Percentiles rank a stretch among this genome's conserved stretches.
Conservation (phyloP, 208 protist species). For the Herpetomonas muscarum region DNA sequence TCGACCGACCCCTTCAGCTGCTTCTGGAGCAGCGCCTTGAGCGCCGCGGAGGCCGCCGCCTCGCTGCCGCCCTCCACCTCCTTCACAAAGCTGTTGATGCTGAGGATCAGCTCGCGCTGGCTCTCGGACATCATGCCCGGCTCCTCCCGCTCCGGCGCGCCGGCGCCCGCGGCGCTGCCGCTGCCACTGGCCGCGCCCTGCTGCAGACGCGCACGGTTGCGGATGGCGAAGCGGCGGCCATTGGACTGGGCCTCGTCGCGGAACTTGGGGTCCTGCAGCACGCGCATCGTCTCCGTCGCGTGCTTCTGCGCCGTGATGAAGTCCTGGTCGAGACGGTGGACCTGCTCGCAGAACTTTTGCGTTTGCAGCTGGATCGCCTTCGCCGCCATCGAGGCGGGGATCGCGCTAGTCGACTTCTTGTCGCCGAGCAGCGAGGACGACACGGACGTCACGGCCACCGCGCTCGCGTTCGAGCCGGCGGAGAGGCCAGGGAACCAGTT, state of each 20-base stretch:
- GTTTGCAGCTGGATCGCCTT: conserved; percentile 63
- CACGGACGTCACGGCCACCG: conserved; percentile 59
- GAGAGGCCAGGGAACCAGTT: conserved; percentile 28
- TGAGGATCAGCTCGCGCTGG: conserved; percentile 59
- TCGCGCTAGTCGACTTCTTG: conserved; percentile 53
- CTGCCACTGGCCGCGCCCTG: conserved; percentile 14
- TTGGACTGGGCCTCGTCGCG: conserved; percentile 66
- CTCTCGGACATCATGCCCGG: conserved; percentile 41
- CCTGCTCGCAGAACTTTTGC: conserved; percentile 70
- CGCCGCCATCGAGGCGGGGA: conserved; percentile 62
- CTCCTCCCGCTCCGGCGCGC: conserved; percentile 15
- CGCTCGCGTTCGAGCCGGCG: conserved; percentile 9
- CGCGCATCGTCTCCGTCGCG: conserved; percentile 62
- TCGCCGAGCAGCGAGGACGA: conserved; percentile 79
- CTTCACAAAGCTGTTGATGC: conserved; percentile 66
- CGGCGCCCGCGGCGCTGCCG: conserved; percentile 8
- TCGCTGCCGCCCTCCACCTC: conserved; percentile 54
- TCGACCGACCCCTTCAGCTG: conserved; percentile 68
- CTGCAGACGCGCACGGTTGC: conserved; percentile 68
- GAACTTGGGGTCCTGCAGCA: conserved; percentile 73
- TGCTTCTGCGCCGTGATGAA: conserved; percentile 70
- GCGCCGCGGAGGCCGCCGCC: conserved; percentile 36
- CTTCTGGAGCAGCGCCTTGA: conserved; percentile 64
- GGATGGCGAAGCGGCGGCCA: conserved; percentile 71
- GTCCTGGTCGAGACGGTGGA: conserved; percentile 56